Percentiles rank a stretch among this genome's conserved stretches.
These are phyloP conservation scores for Exophiala dermatitidis DNA, from an alignment of 2,329 filamentous ascomycete genomes.

Conservation along the genomic window DNA sequence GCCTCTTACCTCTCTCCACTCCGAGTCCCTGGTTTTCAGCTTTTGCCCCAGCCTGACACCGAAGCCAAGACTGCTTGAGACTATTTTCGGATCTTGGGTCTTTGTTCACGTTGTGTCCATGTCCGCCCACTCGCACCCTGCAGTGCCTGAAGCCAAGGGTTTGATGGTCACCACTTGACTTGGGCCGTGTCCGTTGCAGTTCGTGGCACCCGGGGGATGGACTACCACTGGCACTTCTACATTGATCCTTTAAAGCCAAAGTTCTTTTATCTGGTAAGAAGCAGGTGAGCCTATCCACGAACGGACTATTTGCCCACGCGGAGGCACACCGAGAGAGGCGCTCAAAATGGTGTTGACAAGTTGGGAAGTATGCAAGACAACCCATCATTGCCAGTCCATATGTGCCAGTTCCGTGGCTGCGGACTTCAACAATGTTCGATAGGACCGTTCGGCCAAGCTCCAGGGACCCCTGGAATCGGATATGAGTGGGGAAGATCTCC, in stretches of 20 bases:
- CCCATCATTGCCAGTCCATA: slow-evolving; percentile 32
- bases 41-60: too few relatives aligned
- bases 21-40: too few relatives aligned
- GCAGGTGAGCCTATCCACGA: not conserved
- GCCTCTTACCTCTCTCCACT: too few relatives aligned
- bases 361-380: slow-evolving; percentile 38
- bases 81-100: too few relatives aligned
- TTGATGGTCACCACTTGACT: not conserved
- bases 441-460: slow-evolving; percentile 20
- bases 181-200: slow-evolving; percentile 23
- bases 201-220: slow-evolving; percentile 29
- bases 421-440: slow-evolving; percentile 17
- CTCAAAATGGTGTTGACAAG: slow-evolving; percentile 25
- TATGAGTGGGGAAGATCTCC: slow-evolving; percentile 23
- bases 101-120: too few relatives aligned
- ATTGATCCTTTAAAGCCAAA: slow-evolving; percentile 24
- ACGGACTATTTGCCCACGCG: not conserved
- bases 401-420: slow-evolving; percentile 30
- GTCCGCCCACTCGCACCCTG: too few relatives aligned
- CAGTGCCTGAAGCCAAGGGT: too few relatives aligned
- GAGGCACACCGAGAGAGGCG: too few relatives aligned
- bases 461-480: slow-evolving; percentile 23
- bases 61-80: too few relatives aligned
- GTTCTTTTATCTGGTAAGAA: slow-evolving; percentile 13
- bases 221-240: slow-evolving; percentile 20